Base-by-base conservation (phyloP, 345 rosid species). In the Ceriops decandra region DNA sequence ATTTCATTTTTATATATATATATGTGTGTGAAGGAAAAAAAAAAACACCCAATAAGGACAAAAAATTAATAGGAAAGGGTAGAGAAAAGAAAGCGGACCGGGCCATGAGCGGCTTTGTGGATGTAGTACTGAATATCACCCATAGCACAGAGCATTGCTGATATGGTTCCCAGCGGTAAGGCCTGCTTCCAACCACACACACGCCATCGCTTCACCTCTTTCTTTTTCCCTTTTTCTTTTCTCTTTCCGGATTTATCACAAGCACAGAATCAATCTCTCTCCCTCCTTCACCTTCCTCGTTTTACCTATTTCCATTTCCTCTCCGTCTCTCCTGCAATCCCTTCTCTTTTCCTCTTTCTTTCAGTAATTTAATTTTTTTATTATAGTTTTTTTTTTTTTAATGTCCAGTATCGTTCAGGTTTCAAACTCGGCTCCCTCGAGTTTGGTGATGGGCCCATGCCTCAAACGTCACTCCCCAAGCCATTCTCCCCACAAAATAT, bases 81-180 rank as follows among this genome's bases (percentile, higher is more conserved):
- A 32, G 53, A 60, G n/a, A 59, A 6, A 0, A 53, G 15, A 51
- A 62, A 8, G 26, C 70, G 53, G 51, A 90, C 98, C 70, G 98
- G 88, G 73, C 99, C 99, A 76, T 90, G 89, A 58, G 85, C 90
- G 66, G 89, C 86, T 79, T 80, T 92, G 91, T 95, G 99, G 75
- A 92, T 92, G 82, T 68, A 72, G 65, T 92, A 90, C 86, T 95
- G 99, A 74, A 86, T 78, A 62, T 92, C 92, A 16, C 99, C 99
- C 82, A 84, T 84, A 15, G 87, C 68, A 38, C 90, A 83, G 11
- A 95, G 95, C 95, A 90, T 90, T 46, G 97, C 99, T 13, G 91
- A 98, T 58, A 90, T 95, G 79, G 92, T 88, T 61, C 98, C 98
- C 1, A 95, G 88, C 8, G 99, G 98, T 30, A 92, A 73, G 5